Evolutionary conservation across 352 stramenopile species (phyloP).

Genomic region (Lagenidium giganteum): DNA sequence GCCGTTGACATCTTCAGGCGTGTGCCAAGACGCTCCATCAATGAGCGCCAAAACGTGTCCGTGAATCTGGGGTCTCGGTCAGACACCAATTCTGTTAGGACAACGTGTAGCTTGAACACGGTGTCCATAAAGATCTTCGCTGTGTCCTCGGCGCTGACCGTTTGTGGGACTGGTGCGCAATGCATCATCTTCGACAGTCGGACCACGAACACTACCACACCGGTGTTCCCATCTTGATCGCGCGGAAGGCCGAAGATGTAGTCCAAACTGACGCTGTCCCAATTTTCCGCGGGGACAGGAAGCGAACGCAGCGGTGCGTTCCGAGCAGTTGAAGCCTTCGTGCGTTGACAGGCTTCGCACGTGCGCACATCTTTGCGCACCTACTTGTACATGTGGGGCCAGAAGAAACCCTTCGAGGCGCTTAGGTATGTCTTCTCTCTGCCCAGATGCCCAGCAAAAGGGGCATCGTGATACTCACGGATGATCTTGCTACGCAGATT

Average conservation of each 20-base stretch:
- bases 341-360: constrained; percentile 17
- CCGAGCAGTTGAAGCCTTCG: no score
- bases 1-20: not conserved
- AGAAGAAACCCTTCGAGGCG: not conserved
- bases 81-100: not conserved
- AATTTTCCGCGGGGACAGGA: constrained; percentile 4
- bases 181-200: constrained; percentile 21
- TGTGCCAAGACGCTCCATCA: not conserved
- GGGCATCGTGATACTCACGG: not conserved
- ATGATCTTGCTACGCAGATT: not conserved
- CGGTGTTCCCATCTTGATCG: not conserved
- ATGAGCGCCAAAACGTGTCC: not conserved
- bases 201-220: constrained; percentile 16
- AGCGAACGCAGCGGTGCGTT: not conserved
- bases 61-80: not conserved
- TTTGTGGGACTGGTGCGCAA: constrained; percentile 2
- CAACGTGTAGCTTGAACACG: not conserved
- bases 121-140: not conserved
- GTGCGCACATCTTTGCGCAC: constrained; percentile 13
- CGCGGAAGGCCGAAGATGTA: constrained; percentile 15
- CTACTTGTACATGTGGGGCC: constrained; percentile 6
- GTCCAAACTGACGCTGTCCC: constrained; percentile 18
- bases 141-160: not conserved
- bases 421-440: not conserved
- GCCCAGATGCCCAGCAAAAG: not conserved